These are phyloP conservation scores for Durio zibethinus DNA, from an alignment of 345 rosid species.

Conservation along the genomic window DNA sequence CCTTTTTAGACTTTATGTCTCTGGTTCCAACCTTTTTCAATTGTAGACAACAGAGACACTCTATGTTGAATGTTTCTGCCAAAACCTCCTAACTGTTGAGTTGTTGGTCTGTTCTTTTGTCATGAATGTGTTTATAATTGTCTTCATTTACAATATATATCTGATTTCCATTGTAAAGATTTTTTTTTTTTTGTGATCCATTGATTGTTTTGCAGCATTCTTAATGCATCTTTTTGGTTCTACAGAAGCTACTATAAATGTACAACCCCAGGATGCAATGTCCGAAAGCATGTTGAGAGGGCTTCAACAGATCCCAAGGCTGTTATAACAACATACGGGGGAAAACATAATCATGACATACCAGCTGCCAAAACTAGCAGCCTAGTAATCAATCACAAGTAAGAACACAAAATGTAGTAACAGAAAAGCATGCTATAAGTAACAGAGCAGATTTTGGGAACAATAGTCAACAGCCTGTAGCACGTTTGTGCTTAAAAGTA, in stretches of 20 bases:
- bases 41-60: not conserved
- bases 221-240: not conserved
- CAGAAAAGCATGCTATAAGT: constrained; percentile 21
- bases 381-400: constrained; percentile 34
- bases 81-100: not conserved
- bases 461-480: constrained; percentile 45
- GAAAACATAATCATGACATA: constrained; percentile 82
- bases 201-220: not conserved
- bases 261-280: constrained; percentile 74
- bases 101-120: not conserved
- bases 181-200: not conserved
- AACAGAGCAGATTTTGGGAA: constrained; percentile 24
- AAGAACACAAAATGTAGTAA: constrained; percentile 28
- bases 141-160: not conserved
- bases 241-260: constrained; percentile 93
- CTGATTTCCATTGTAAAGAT: not conserved
- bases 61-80: not conserved
- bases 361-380: constrained; percentile 59
- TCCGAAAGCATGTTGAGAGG: constrained; percentile 90
- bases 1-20: not conserved
- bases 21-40: not conserved
- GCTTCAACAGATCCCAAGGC: constrained; percentile 86
- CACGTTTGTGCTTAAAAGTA: constrained; percentile 58
- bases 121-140: not conserved
- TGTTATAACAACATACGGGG: constrained; percentile 89